Evolutionary conservation across 1,139 yeast species (phyloP).

Genomic region (Yamadazyma diospyri): DNA sequence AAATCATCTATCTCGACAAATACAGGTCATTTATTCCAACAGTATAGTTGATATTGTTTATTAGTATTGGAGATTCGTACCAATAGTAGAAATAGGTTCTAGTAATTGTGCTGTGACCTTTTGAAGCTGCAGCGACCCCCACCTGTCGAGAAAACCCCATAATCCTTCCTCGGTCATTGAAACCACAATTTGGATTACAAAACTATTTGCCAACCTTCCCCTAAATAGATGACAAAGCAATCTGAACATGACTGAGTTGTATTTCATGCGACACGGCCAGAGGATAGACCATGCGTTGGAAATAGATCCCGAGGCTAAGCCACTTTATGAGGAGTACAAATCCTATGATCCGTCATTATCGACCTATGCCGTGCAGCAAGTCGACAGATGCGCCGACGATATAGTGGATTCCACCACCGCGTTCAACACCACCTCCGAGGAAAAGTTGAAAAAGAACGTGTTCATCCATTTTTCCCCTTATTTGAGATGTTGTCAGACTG

Average conservation of each 20-base stretch:
- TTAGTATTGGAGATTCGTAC: too few relatives aligned
- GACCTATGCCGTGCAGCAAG: slow-evolving; percentile 25
- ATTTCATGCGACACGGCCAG: slow-evolving; percentile 45
- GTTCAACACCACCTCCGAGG: slow-evolving; percentile 16
- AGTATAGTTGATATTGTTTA: too few relatives aligned
- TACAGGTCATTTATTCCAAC: too few relatives aligned
- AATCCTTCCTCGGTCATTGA: too few relatives aligned
- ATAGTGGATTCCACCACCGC: slow-evolving; percentile 25
- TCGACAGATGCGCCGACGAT: slow-evolving; percentile 28
- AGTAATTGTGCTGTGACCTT: too few relatives aligned
- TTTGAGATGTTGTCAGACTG: slow-evolving; percentile 44
- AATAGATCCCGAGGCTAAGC: slow-evolving; percentile 24
- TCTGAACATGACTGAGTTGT: slow-evolving; percentile 42
- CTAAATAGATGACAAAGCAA: too few relatives aligned
- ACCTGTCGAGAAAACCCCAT: too few relatives aligned
- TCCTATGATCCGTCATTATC: slow-evolving; percentile 43
- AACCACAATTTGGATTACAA: too few relatives aligned
- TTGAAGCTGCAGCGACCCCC: too few relatives aligned
- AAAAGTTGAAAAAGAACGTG: slow-evolving; percentile 29
- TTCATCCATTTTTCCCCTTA: slow-evolving; percentile 46
- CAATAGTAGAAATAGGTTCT: too few relatives aligned
- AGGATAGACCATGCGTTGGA: slow-evolving; percentile 40
- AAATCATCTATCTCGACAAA: too few relatives aligned
- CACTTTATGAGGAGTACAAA: slow-evolving; percentile 28
- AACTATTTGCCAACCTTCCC: too few relatives aligned